Conservation (phyloP, 805 yeast species). For the Lipomyces chichibuensis region DNA sequence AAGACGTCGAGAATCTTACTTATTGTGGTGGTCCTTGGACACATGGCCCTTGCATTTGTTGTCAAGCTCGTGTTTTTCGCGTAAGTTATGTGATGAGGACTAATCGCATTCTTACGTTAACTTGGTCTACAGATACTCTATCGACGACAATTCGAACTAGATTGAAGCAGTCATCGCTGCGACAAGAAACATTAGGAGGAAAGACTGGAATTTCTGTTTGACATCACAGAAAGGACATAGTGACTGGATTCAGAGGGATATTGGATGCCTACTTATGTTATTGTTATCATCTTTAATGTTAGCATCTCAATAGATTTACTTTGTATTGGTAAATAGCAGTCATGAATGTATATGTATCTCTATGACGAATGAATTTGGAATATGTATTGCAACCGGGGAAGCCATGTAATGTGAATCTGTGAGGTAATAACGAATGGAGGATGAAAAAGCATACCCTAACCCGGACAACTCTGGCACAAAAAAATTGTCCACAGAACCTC, state of each 20-base stretch:
- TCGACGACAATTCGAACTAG: constrained; percentile 18
- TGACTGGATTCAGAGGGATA: neutral
- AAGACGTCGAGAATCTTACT: constrained; percentile 46
- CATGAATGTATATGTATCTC: neutral
- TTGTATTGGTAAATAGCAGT: neutral
- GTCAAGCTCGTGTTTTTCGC: constrained; percentile 69
- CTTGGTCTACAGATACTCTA: constrained; percentile 12
- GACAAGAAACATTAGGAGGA: neutral
- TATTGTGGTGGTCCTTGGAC: constrained; percentile 52
- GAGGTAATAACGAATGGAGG: too few species aligned
- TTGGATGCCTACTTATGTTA: too few species aligned
- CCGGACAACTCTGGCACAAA: neutral
- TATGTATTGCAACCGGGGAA: too few species aligned
- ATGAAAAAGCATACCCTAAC: too few species aligned
- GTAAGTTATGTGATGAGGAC: constrained; percentile 9
- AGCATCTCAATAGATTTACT: neutral
- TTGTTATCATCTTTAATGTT: neutral
- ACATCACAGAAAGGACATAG: neutral
- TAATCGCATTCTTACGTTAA: neutral
- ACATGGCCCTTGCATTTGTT: constrained; percentile 61
- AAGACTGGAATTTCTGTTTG: neutral
- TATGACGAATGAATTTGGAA: neutral
- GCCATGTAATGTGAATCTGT: too few species aligned
- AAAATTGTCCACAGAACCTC: neutral
- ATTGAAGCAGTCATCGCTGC: neutral